These are phyloP conservation scores for Vitellaria paradoxa DNA, from an alignment of 179 eudicot genomes.

Conservation along the genomic window DNA sequence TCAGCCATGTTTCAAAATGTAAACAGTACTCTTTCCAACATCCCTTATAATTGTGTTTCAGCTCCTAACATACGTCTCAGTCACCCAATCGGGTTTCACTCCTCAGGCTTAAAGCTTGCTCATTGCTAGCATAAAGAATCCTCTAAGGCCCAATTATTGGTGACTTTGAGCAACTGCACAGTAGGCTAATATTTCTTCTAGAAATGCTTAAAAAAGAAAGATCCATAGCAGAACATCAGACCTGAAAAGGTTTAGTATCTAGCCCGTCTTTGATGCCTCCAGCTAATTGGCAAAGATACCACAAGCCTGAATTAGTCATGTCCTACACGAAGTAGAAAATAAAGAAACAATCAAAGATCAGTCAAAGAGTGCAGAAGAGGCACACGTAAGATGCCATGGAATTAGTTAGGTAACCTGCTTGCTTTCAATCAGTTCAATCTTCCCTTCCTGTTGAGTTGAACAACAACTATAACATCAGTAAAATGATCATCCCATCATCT, in stretches of 20 bases:
- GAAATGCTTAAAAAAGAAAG: background rate
- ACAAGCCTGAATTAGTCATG: conserved; percentile 76
- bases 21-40: background rate
- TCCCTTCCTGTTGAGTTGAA: conserved; percentile 70
- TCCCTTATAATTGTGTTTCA: background rate
- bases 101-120: background rate
- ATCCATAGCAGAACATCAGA: conserved; percentile 19
- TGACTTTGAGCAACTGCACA: background rate
- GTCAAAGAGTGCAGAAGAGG: conserved; percentile 11
- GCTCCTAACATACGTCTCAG: background rate
- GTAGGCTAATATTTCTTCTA: background rate
- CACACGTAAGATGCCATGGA: background rate
- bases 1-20: background rate
- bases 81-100: background rate
- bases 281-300: conserved; percentile 85
- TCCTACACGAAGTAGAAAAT: conserved; percentile 47
- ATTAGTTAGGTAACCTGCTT: conserved; percentile 54
- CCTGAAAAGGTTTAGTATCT: conserved; percentile 53
- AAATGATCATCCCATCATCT: background rate
- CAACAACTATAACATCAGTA: conserved; percentile 12
- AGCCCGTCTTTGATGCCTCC: conserved; percentile 63
- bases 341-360: conserved; percentile 3
- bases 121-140: background rate
- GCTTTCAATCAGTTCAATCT: conserved; percentile 73
- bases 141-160: background rate